A percentile compares a stretch with the other conserved stretches of the same genome.
Conservation (phyloP, 805 yeast genomes). For the Myxozyma udenii region DNA sequence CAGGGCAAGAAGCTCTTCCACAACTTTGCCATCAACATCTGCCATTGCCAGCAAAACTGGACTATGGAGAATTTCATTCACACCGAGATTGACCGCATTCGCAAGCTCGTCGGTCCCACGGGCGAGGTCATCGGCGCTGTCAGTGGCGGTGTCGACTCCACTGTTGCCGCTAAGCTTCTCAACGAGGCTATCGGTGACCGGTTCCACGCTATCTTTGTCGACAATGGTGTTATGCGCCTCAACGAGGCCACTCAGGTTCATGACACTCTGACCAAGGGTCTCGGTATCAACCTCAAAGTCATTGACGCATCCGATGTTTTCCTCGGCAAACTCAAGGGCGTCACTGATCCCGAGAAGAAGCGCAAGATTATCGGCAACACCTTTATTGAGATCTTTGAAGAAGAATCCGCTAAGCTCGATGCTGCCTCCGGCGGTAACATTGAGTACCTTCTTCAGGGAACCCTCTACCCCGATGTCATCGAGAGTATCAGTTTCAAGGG, state of each 20-base stretch:
- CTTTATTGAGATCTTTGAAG: conserved; percentile 93
- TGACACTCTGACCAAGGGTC: conserved; percentile 84
- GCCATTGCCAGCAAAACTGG: conserved; percentile 88
- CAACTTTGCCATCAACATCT: conserved; percentile 90
- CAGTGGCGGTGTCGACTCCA: conserved; percentile 98
- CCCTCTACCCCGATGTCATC: conserved; percentile 96
- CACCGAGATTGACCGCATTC: conserved; percentile 90
- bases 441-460: conserved; percentile 93
- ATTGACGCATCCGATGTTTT: conserved; percentile 92
- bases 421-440: conserved; percentile 87
- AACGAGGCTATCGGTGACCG: conserved; percentile 97
- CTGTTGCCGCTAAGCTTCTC: conserved; percentile 98
- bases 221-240: conserved; percentile 94
- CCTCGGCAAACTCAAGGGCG: conserved; percentile 80
- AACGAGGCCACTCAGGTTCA: conserved; percentile 89
- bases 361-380: conserved; percentile 98
- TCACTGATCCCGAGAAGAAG: conserved; percentile 98
- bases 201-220: conserved; percentile 97
- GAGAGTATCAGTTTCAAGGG: conserved; percentile 99
- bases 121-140: conserved; percentile 99
- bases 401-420: conserved; percentile 86
- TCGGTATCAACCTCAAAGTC: conserved; percentile 91
- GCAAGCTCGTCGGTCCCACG: conserved; percentile 88
- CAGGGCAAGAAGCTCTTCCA: conserved; percentile 82
- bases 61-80: conserved; percentile 97